Conservation (phyloP, 441 rosid genomes). For the Aleurites moluccanus region DNA sequence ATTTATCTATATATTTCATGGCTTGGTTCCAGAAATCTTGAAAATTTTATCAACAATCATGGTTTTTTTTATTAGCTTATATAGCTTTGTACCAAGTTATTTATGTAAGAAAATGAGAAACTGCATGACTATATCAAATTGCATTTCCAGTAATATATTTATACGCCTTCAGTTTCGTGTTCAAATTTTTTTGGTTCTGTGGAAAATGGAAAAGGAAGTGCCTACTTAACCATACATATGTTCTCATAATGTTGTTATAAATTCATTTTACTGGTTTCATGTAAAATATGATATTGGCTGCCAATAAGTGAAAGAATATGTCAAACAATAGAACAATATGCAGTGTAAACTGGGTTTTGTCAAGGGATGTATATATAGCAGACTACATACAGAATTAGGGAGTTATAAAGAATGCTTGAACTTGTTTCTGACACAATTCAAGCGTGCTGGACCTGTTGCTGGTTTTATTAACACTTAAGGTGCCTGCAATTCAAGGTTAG, state of each 20-base stretch:
- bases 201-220: not conserved
- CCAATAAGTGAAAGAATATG: not conserved
- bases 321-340: not conserved
- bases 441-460: not conserved
- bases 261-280: not conserved
- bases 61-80: not conserved
- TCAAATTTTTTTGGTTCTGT: not conserved
- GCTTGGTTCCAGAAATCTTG: slow-evolving; percentile 10
- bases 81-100: not conserved
- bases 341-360: not conserved
- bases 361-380: not conserved
- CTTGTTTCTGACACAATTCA: not conserved
- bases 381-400: not conserved
- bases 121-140: not conserved
- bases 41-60: not conserved
- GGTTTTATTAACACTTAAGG: not conserved
- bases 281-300: not conserved
- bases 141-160: not conserved
- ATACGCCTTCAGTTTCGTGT: not conserved
- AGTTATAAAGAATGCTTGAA: not conserved
- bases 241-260: not conserved
- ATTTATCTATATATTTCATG: not conserved
- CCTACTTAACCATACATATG: not conserved
- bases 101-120: slow-evolving; percentile 1
- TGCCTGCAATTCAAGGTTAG: slow-evolving; percentile 8